Percentiles rank a stretch among this genome's conserved stretches.
Evolutionary conservation across 192 early-diverging fungal species (phyloP).

Genomic region (Coemansia sp.): DNA sequence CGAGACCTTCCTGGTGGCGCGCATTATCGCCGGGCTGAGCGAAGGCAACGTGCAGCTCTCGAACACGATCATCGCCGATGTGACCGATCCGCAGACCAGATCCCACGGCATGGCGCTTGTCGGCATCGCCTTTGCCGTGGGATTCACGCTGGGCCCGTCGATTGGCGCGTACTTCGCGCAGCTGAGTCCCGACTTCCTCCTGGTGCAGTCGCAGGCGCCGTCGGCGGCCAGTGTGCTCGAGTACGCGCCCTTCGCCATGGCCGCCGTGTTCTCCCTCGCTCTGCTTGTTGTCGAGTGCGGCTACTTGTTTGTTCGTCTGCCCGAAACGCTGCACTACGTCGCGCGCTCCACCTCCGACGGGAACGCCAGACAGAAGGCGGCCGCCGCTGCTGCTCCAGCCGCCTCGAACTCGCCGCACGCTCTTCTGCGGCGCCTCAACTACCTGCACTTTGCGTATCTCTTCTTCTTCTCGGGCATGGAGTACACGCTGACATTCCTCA

Average conservation of each 20-base stretch:
- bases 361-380: neutral
- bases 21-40: constrained; percentile 89
- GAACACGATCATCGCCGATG: constrained; percentile 93
- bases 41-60: constrained; percentile 98
- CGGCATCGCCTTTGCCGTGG: constrained; percentile 94
- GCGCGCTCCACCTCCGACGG: neutral
- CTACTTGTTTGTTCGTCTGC: constrained; percentile 73
- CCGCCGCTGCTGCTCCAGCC: neutral
- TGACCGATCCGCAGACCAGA: constrained; percentile 75
- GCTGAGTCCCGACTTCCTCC: constrained; percentile 1
- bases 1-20: constrained; percentile 76
- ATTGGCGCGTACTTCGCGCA: constrained; percentile 76
- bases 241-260: constrained; percentile 76
- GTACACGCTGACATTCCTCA: constrained; percentile 96
- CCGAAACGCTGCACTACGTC: constrained; percentile 67
- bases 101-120: constrained; percentile 89
- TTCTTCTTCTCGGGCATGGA: constrained; percentile 98
- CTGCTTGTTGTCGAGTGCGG: constrained; percentile 79
- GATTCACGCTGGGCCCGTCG: constrained; percentile 94
- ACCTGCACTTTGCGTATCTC: constrained; percentile 82
- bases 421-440: constrained; percentile 59
- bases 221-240: constrained; percentile 9
- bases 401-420: neutral
- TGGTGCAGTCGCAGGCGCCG: constrained; percentile 8
- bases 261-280: constrained; percentile 84